Evolutionary conservation across 2,329 filamentous ascomycete genomes (phyloP), one percentile per base, ranked within the genome.

Genomic region (Aureobasidium zeae): DNA sequence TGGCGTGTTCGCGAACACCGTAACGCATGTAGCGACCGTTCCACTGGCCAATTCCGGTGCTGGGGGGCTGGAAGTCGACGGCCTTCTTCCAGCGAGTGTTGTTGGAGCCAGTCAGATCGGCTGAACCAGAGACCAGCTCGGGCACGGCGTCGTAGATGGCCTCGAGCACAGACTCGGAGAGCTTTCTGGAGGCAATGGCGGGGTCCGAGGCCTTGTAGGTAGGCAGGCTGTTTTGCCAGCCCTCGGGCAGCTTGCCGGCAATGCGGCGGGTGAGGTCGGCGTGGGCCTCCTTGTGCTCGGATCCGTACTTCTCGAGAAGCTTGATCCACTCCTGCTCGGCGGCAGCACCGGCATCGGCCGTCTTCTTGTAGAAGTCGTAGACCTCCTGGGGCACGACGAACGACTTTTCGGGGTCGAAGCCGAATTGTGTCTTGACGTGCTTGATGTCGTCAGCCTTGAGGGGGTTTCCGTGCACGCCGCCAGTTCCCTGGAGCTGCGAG

Each of bases 51-150:
- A 98, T 83, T 52, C 83, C 83, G 52, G 78, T 81, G 58, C 77
- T 73, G 48, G 86, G 85, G 52, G 88, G 86, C 75, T 98, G 91
- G 81, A 98, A 96, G 74, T 98, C 91, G 54, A 89, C 79, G 46
- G 91, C 89, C 44, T 79, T 77, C 83, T 96, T 98, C 87, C 88
- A 95, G 65, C 88, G 81, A 56, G 91, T 98, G 73, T 96, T 82
- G 79, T 98, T 98, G 64, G 91, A 96, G 63, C 86, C 86, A 64
- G 91, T 98, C 75, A 98, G 69, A 76, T 98, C 91, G 57, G 91
- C 91, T 53, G 91, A 98, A 58, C 91, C 91, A 64, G 89, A 94
- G 49, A 98, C 68, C 47, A 98, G 81, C 70, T 96, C 91, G 54
- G 91, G 91, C 44, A 98, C 63, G 53, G 72, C 77, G 39, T 75